phyloP scores from a whole-genome alignment of 768 basidiomycete genomes.

The Xerocomellus intermedius region DNA sequence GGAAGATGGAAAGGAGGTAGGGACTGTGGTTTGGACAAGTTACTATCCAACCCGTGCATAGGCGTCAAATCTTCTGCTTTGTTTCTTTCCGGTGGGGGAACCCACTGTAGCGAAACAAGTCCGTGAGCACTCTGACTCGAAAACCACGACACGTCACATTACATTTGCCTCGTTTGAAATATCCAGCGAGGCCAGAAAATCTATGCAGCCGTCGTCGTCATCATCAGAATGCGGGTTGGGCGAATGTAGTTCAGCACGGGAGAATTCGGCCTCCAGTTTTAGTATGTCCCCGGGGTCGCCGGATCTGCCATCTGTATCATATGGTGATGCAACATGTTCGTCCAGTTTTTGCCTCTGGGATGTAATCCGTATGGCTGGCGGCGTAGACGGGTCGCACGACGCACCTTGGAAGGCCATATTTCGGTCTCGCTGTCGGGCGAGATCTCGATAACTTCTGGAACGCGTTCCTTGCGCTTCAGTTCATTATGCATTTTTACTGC shows the following conservation, averaged over 20 bases:
- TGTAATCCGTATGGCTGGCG: not conserved
- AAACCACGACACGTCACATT: not conserved
- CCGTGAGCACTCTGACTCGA: slow-evolving; percentile 1
- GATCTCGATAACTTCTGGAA: slow-evolving; percentile 22
- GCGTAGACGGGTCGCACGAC: not conserved
- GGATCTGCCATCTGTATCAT: not conserved
- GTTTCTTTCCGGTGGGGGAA: slow-evolving; percentile 24
- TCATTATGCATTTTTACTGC: slow-evolving; percentile 5
- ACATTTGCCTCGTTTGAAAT: slow-evolving; percentile 33
- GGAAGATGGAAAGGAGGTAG: slow-evolving; percentile 11
- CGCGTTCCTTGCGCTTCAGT: slow-evolving; percentile 24
- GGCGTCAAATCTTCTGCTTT: slow-evolving; percentile 34
- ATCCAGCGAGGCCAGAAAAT: slow-evolving; percentile 28
- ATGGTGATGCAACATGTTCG: not conserved
- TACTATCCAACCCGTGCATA: not conserved
- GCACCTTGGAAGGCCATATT: slow-evolving; percentile 19
- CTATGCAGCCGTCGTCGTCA: slow-evolving; percentile 24
- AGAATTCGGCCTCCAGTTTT: slow-evolving; percentile 4
- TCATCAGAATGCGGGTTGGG: not conserved
- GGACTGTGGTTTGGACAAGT: not conserved
- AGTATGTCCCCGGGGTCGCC: not conserved
- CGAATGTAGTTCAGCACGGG: slow-evolving; percentile 1
- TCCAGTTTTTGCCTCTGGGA: slow-evolving; percentile 24
- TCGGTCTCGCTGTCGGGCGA: slow-evolving; percentile 33
- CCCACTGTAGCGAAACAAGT: slow-evolving; percentile 21